A percentile compares a stretch with the other conserved stretches of the same genome.
Conservation (phyloP, 148 eudicot genomes). For the Silene latifolia region DNA sequence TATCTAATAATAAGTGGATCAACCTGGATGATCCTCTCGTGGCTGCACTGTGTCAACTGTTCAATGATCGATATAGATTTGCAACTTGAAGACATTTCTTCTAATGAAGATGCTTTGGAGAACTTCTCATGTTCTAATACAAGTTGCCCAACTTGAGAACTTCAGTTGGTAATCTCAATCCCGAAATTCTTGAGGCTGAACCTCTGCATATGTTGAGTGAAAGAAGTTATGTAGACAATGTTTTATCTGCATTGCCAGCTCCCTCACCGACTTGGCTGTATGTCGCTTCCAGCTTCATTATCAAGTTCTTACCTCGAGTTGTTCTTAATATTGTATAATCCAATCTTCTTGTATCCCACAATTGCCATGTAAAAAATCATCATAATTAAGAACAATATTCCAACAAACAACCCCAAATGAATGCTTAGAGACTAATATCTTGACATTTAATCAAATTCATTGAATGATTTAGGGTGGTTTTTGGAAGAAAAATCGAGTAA, state of each 20-base stretch:
- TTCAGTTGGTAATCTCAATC: conserved; percentile 45
- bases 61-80: conserved; percentile 57
- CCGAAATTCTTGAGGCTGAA: conserved; percentile 57
- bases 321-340: too few species aligned
- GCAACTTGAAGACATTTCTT: conserved; percentile 36
- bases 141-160: conserved; percentile 37
- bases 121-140: conserved; percentile 44
- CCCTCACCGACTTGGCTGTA: too few species aligned
- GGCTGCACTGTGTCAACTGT: conserved; percentile 56
- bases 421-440: too few species aligned
- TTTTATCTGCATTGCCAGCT: conserved; percentile 78
- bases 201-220: conserved; percentile 52
- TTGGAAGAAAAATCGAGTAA: too few species aligned
- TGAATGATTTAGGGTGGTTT: too few species aligned
- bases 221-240: conserved; percentile 50
- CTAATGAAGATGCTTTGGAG: conserved; percentile 49
- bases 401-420: too few species aligned
- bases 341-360: too few species aligned
- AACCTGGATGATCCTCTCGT: not conserved
- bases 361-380: too few species aligned
- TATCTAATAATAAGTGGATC: not conserved
- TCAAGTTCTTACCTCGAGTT: too few species aligned
- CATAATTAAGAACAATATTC: too few species aligned
- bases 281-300: too few species aligned
- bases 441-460: too few species aligned